A percentile compares a stretch with the other conserved stretches of the same genome.
Conservation (phyloP, 345 rosid genomes). For the Melaleuca quinquenervia region DNA sequence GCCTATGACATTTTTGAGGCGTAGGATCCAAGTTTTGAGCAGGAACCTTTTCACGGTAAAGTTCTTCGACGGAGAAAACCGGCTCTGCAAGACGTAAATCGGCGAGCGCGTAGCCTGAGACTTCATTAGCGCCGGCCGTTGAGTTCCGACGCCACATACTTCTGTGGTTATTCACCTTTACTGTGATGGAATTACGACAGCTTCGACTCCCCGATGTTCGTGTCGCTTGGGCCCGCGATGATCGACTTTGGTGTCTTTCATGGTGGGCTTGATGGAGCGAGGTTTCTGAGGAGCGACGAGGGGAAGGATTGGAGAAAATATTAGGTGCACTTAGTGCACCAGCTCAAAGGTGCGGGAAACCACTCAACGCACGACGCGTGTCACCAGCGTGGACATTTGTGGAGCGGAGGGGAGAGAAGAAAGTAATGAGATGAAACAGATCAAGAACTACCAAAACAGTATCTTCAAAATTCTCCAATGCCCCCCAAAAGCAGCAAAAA, state of each 20-base stretch:
- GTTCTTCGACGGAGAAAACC: neutral
- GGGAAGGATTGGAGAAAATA: no score
- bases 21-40: neutral
- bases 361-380: no score
- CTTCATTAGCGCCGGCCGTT: neutral
- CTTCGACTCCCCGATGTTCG: neutral
- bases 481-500: no score
- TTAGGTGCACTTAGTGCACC: no score
- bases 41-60: neutral
- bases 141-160: neutral
- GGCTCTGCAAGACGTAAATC: neutral
- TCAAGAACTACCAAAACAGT: no score
- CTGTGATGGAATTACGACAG: neutral
- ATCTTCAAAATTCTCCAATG: no score
- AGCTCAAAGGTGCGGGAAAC: no score
- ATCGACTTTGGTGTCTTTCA: neutral
- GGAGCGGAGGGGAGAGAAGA: no score
- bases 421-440: no score
- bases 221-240: neutral
- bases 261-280: constrained; percentile 10
- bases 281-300: constrained; percentile 36
- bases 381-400: no score
- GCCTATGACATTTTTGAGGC: neutral
- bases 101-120: neutral
- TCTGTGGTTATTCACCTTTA: neutral